Conservation (phyloP, 176 grass and related monocot species). For the Eleusine indica region DNA sequence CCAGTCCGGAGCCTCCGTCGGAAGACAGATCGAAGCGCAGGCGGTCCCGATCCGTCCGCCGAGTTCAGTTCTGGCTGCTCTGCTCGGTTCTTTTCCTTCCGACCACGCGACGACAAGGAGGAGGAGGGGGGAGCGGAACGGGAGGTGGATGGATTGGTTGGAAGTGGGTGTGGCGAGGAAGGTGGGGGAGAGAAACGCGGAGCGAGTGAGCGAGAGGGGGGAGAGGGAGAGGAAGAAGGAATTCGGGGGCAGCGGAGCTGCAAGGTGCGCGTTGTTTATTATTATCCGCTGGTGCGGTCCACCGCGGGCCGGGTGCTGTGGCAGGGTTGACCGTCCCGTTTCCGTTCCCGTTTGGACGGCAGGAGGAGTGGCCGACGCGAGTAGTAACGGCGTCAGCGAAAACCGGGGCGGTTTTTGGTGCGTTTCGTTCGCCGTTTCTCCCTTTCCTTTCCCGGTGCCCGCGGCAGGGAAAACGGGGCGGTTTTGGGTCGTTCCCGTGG, state of each 20-base stretch:
- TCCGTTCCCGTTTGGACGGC: neutral
- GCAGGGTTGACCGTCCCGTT: conserved; percentile 45
- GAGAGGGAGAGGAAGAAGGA: neutral
- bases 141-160: neutral
- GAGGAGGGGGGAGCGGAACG: neutral
- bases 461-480: conserved; percentile 20
- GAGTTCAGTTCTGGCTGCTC: too few species aligned
- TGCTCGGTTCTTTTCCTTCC: neutral
- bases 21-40: neutral
- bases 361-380: neutral
- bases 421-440: neutral
- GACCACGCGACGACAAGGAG: neutral
- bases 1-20: neutral
- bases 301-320: neutral
- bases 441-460: neutral
- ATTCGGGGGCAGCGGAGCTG: neutral
- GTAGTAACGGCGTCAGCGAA: conserved; percentile 19
- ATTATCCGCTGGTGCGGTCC: conserved; percentile 30
- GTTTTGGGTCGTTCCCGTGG: neutral
- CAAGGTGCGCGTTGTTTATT: conserved; percentile 44
- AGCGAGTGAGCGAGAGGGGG: neutral
- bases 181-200: neutral
- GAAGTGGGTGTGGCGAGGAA: conserved; percentile 22
- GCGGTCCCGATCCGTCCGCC: neutral
- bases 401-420: neutral